phyloP scores from a whole-genome alignment of 1,284 basidiomycete genomes.

The Porogramme epimiltina region DNA sequence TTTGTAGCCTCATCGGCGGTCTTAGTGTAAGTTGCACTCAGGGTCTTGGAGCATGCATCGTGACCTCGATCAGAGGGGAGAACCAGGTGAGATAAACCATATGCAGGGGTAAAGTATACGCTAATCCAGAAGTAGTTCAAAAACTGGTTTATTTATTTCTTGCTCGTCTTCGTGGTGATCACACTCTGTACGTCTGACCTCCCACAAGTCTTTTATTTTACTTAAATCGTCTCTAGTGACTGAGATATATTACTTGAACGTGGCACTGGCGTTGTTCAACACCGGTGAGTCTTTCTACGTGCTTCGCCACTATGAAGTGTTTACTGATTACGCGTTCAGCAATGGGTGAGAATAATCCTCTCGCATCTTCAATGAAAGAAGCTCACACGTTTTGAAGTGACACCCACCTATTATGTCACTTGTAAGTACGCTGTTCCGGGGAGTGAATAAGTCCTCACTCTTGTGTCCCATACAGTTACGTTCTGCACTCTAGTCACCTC shows the following conservation, averaged over 20 bases:
- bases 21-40: conserved; percentile 69
- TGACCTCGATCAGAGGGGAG: conserved; percentile 61
- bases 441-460: background rate
- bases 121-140: too few relatives aligned
- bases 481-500: conserved; percentile 57
- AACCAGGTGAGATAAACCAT: too few relatives aligned
- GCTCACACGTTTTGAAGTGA: conserved; percentile 34
- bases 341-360: conserved; percentile 31
- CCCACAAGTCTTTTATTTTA: background rate
- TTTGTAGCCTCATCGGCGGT: conserved; percentile 70
- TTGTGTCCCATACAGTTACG: conserved; percentile 37
- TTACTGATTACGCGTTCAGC: conserved; percentile 20
- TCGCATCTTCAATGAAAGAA: conserved; percentile 30
- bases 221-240: conserved; percentile 31
- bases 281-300: conserved; percentile 36
- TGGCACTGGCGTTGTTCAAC: conserved; percentile 71
- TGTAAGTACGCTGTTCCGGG: conserved; percentile 32
- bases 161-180: conserved; percentile 56
- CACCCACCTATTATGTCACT: conserved; percentile 64
- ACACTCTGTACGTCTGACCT: conserved; percentile 41
- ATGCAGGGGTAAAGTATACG: too few relatives aligned
- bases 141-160: conserved; percentile 62
- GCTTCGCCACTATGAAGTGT: background rate
- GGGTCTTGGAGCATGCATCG: conserved; percentile 65
- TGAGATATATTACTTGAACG: conserved; percentile 71